phyloP scores from a whole-genome alignment of 2,329 filamentous ascomycete genomes.

The Immersiporthe knoxdaviesiana region DNA sequence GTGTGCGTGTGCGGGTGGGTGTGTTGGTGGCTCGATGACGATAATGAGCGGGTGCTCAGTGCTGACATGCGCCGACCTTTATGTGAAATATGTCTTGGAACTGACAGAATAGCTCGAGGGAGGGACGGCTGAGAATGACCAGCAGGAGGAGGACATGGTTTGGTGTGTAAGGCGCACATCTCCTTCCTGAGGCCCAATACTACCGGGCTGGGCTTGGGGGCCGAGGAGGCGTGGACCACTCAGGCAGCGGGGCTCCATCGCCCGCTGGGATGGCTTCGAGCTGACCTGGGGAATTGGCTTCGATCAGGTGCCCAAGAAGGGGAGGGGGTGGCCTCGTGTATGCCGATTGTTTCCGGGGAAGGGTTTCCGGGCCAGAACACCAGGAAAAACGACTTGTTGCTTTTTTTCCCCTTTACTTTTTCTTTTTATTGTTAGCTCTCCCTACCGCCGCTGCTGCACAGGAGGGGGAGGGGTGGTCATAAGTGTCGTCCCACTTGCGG shows the following conservation, averaged over 20 bases:
- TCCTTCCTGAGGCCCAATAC: slow-evolving; percentile 17
- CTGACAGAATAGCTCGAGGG: slow-evolving; percentile 5
- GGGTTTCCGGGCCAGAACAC: slow-evolving; percentile 3
- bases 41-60: slow-evolving; percentile 4
- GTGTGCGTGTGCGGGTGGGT: neutral
- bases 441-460: slow-evolving; percentile 12
- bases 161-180: slow-evolving; percentile 11
- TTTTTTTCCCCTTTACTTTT: too few relatives aligned
- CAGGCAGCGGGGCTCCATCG: slow-evolving; percentile 21
- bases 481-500: slow-evolving; percentile 7
- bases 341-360: slow-evolving; percentile 13
- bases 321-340: slow-evolving; percentile 3
- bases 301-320: slow-evolving; percentile 18
- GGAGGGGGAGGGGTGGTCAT: slow-evolving; percentile 14
- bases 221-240: slow-evolving; percentile 22
- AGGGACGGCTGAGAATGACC: neutral
- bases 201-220: slow-evolving; percentile 15
- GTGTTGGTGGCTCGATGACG: slow-evolving; percentile 1
- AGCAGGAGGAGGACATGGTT: slow-evolving; percentile 3
- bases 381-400: neutral
- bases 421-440: slow-evolving; percentile 18
- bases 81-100: slow-evolving; percentile 26
- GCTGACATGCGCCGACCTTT: slow-evolving; percentile 20
- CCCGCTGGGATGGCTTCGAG: slow-evolving; percentile 20
- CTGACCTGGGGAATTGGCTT: slow-evolving; percentile 15